Percentiles rank a stretch among this genome's conserved stretches.
phyloP scores from a whole-genome alignment of 441 rosid genomes.

The Lepidium campestre region DNA sequence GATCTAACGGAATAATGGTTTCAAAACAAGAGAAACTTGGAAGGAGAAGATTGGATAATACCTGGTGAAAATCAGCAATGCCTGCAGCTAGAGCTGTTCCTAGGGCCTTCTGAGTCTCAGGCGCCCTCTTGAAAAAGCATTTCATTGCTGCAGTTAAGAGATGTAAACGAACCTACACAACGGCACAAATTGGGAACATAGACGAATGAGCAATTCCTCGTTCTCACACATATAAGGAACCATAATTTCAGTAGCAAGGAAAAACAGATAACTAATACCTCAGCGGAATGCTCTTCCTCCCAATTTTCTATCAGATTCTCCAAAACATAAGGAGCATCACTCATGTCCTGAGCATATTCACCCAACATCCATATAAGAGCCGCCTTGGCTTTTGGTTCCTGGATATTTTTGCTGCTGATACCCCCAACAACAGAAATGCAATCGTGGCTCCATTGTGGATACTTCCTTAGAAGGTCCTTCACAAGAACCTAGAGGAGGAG shows the following conservation, averaged over 20 bases:
- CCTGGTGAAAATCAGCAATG: constrained; percentile 90
- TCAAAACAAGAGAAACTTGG: not conserved
- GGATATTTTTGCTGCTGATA: constrained; percentile 85
- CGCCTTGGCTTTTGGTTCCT: constrained; percentile 94
- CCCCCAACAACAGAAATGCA: constrained; percentile 99
- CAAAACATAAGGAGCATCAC: constrained; percentile 86
- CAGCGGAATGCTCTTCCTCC: constrained; percentile 94
- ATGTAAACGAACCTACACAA: constrained; percentile 84
- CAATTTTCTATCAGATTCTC: constrained; percentile 84
- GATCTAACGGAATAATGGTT: not conserved
- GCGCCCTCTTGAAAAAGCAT: constrained; percentile 92
- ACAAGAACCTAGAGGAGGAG: constrained; percentile 71
- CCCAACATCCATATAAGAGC: constrained; percentile 99
- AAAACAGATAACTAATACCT: constrained; percentile 36
- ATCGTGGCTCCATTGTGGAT: constrained; percentile 99
- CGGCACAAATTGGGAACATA: constrained; percentile 2
- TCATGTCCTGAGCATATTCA: constrained; percentile 97
- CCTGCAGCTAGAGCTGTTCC: constrained; percentile 94
- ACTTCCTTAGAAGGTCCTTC: constrained; percentile 91
- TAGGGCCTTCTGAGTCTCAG: constrained; percentile 88
- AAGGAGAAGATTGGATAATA: constrained; percentile 21
- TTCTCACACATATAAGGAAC: not conserved
- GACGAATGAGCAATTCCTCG: not conserved
- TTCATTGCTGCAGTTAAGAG: constrained; percentile 93
- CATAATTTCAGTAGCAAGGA: constrained; percentile 12